Conservation (phyloP, 2,329 filamentous ascomycete genomes). For the Pochonia chlamydosporia region DNA sequence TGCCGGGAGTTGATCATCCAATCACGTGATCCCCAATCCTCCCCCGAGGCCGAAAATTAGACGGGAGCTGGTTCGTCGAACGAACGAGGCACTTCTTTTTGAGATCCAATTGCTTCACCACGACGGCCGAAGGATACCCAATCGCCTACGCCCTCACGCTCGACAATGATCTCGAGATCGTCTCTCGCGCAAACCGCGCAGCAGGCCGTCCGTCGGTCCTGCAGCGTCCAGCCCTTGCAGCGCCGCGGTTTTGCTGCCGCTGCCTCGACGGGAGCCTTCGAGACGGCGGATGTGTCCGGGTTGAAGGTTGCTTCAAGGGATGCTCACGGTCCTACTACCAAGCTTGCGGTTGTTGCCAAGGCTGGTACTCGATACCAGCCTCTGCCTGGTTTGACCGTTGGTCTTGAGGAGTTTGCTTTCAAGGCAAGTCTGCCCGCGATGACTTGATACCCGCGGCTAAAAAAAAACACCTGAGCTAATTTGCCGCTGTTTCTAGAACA, state of each 20-base stretch:
- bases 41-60: conserved; percentile 35
- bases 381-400: conserved; percentile 81
- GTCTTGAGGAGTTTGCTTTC: conserved; percentile 93
- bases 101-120: conserved; percentile 30
- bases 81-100: conserved; percentile 35
- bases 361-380: conserved; percentile 91
- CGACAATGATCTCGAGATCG: conserved; percentile 59
- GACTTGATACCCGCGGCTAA: conserved; percentile 4
- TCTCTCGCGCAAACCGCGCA: conserved; percentile 53
- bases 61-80: conserved; percentile 31
- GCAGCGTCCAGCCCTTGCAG: conserved; percentile 49
- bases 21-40: conserved; percentile 30
- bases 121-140: conserved; percentile 41
- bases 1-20: conserved; percentile 2
- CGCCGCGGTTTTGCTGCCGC: conserved; percentile 54
- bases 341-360: conserved; percentile 86
- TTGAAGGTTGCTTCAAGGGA: conserved; percentile 93
- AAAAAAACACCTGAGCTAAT: conserved; percentile 37
- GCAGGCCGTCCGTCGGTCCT: conserved; percentile 50
- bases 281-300: conserved; percentile 78
- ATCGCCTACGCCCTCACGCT: conserved; percentile 51
- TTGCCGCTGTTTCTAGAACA: conserved; percentile 56
- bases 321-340: conserved; percentile 80
- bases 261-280: conserved; percentile 70
- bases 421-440: conserved; percentile 54